Conservation (phyloP, 1,284 basidiomycete species). For the Jaminaea rosea region DNA sequence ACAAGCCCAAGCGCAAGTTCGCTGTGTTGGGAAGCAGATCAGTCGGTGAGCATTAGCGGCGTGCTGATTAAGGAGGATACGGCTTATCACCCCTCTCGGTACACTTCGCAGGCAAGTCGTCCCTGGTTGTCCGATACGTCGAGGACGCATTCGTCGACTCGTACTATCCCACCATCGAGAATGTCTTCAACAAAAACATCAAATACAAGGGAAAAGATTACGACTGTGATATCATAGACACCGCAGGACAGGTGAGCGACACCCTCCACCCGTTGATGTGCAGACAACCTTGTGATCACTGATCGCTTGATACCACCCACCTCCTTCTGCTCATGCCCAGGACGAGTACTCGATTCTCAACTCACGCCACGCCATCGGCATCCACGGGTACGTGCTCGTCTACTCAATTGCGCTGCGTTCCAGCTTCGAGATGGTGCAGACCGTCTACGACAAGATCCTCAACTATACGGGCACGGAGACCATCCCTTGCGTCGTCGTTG, state of each 20-base stretch:
- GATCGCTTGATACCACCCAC: too few species aligned
- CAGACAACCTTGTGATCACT: too few species aligned
- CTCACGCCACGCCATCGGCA: slow-evolving; percentile 70
- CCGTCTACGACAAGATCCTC: slow-evolving; percentile 94
- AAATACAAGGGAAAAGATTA: slow-evolving; percentile 75
- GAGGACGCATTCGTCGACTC: slow-evolving; percentile 57
- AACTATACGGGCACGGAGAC: slow-evolving; percentile 81
- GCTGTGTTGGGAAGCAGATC: slow-evolving; percentile 45
- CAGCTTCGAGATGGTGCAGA: slow-evolving; percentile 92
- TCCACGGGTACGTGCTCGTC: slow-evolving; percentile 79
- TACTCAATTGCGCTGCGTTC: slow-evolving; percentile 86
- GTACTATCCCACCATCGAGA: slow-evolving; percentile 93
- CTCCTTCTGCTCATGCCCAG: slow-evolving; percentile 54
- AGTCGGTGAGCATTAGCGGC: slow-evolving; percentile 24
- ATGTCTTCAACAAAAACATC: slow-evolving; percentile 74
- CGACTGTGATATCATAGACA: slow-evolving; percentile 96
- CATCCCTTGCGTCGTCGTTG: slow-evolving; percentile 91
- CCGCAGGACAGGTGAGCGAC: slow-evolving; percentile 72
- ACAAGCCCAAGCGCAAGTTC: slow-evolving; percentile 36
- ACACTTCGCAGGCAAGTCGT: slow-evolving; percentile 61
- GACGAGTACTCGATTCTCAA: slow-evolving; percentile 77
- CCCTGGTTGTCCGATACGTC: slow-evolving; percentile 52
- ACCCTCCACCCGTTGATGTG: too few species aligned
- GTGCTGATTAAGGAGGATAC: neutral
- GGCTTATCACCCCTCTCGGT: neutral